A percentile compares a stretch with the other conserved stretches of the same genome.
Evolutionary conservation across 2,329 filamentous ascomycete genomes (phyloP).

Genomic region (Exophiala sp.): DNA sequence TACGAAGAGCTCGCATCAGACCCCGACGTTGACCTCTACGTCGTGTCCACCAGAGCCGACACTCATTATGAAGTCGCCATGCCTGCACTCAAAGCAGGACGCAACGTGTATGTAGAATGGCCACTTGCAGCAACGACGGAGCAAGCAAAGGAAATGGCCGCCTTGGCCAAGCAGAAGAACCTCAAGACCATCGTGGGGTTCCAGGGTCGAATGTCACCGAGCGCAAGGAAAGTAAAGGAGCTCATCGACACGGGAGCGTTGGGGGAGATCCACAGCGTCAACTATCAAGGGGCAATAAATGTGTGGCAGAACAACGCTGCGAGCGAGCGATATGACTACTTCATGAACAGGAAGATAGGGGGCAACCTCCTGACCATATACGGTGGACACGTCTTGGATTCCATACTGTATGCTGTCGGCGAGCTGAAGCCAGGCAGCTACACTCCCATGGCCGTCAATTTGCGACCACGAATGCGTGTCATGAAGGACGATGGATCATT

Average conservation of each 20-base stretch:
- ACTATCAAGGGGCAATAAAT: slow-evolving; percentile 41
- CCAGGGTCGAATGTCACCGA: slow-evolving; percentile 50
- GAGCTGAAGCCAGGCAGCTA: slow-evolving; percentile 25
- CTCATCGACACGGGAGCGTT: slow-evolving; percentile 47
- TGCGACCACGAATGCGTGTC: slow-evolving; percentile 23
- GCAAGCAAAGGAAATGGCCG: slow-evolving; percentile 43
- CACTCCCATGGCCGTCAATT: slow-evolving; percentile 23
- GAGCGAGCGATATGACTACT: slow-evolving; percentile 44
- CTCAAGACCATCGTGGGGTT: slow-evolving; percentile 48
- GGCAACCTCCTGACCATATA: slow-evolving; percentile 43
- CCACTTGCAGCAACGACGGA: slow-evolving; percentile 49
- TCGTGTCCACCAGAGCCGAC: slow-evolving; percentile 54
- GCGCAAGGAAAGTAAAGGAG: slow-evolving; percentile 43
- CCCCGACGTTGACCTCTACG: slow-evolving; percentile 52
- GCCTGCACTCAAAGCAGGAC: slow-evolving; percentile 52
- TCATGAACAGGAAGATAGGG: slow-evolving; percentile 45
- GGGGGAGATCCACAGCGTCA: slow-evolving; percentile 53
- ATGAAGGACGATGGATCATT: slow-evolving; percentile 23
- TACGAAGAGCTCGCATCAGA: slow-evolving; percentile 50
- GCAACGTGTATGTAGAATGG: slow-evolving; percentile 57
- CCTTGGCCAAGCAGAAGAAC: slow-evolving; percentile 34
- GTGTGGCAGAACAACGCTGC: slow-evolving; percentile 29
- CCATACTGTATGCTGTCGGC: slow-evolving; percentile 26
- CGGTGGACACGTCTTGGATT: slow-evolving; percentile 32
- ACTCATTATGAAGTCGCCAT: slow-evolving; percentile 47